These are phyloP conservation scores for Pyricularia sp. DNA, from an alignment of 2,329 filamentous ascomycete genomes.

Conservation along the genomic window DNA sequence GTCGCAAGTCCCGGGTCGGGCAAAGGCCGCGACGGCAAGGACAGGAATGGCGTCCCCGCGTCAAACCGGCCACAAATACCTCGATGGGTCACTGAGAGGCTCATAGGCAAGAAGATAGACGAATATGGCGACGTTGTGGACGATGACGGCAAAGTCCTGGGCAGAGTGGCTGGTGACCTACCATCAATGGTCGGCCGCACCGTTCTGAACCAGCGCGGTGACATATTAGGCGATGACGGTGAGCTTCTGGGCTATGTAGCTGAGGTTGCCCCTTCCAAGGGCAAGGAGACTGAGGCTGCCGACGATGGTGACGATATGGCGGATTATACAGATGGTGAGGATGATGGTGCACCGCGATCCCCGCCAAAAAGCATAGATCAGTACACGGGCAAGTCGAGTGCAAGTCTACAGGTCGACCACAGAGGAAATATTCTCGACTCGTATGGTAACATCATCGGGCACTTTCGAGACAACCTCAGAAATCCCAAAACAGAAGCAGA, in stretches of 20 bases:
- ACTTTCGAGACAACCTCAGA: conserved; percentile 35
- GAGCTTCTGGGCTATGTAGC: conserved; percentile 34
- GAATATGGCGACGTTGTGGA: conserved; percentile 46
- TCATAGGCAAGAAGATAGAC: conserved; percentile 39
- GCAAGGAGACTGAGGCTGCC: background rate
- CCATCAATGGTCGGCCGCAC: conserved; percentile 43
- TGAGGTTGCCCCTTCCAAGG: conserved; percentile 25
- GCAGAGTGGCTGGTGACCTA: conserved; percentile 42
- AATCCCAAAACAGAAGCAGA: conserved; percentile 23
- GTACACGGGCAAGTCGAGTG: conserved; percentile 21
- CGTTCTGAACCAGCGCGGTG: conserved; percentile 32
- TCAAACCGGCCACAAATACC: conserved; percentile 19
- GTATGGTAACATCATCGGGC: conserved; percentile 34
- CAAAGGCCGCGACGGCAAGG: background rate
- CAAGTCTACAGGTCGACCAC: conserved; percentile 29
- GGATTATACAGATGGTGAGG: conserved; percentile 9
- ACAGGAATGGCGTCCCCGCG: conserved; percentile 11
- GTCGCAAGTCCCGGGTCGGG: background rate
- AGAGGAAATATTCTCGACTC: conserved; percentile 35
- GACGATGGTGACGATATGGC: background rate
- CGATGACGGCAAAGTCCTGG: conserved; percentile 38
- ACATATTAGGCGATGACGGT: conserved; percentile 33
- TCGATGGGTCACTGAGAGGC: conserved; percentile 17
- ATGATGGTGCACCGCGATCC: conserved; percentile 24
- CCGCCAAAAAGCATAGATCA: conserved; percentile 21